A percentile compares a stretch with the other conserved stretches of the same genome.
These are phyloP conservation scores for Graphiopsis chlorocephala DNA, from an alignment of 2,329 filamentous ascomycete species.

Conservation along the genomic window DNA sequence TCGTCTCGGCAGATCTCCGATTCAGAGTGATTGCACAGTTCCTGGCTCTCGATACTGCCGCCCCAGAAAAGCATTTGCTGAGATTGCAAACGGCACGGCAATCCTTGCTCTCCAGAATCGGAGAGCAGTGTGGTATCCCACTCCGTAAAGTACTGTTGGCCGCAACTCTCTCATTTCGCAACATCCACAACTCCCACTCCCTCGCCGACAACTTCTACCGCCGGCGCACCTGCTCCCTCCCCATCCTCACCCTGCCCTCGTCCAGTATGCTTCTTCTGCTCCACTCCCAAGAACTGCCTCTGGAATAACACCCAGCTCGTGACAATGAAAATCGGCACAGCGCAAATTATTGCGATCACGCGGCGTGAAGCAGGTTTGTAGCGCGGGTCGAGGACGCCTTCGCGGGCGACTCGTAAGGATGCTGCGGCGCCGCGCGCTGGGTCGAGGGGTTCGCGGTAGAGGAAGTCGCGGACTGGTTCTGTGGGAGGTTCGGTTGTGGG, in stretches of 20 bases:
- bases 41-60: too few species aligned
- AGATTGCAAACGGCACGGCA: background rate
- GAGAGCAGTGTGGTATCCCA: background rate
- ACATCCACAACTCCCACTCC: background rate
- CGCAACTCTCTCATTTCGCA: background rate
- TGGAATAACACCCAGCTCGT: constrained; percentile 30
- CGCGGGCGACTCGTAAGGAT: constrained; percentile 21
- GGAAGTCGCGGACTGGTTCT: background rate
- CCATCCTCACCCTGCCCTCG: constrained; percentile 1
- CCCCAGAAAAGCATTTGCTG: too few species aligned
- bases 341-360: constrained; percentile 26
- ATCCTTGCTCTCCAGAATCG: background rate
- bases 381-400: constrained; percentile 27
- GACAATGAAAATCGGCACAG: constrained; percentile 28
- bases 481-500: constrained; percentile 11
- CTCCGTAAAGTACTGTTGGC: background rate
- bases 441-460: constrained; percentile 19
- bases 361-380: constrained; percentile 26
- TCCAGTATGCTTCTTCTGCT: constrained; percentile 23
- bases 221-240: background rate
- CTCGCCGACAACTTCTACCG: constrained; percentile 8
- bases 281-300: constrained; percentile 29
- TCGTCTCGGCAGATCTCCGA: too few species aligned
- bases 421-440: constrained; percentile 25
- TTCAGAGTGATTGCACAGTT: background rate